phyloP scores from a whole-genome alignment of 2,329 filamentous ascomycete genomes.

The Talaromyces sp. region DNA sequence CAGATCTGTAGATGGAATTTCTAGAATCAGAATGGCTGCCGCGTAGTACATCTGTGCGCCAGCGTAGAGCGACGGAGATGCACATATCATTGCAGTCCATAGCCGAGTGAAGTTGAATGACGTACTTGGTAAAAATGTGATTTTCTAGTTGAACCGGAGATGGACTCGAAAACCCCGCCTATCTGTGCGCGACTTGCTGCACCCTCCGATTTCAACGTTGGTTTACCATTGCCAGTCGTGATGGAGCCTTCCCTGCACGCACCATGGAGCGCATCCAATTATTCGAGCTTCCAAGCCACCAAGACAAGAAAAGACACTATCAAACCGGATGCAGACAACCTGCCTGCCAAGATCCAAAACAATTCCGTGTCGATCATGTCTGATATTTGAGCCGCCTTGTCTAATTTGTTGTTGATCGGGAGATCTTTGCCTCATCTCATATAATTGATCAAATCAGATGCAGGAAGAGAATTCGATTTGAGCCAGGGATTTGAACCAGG shows the following conservation, averaged over 20 bases:
- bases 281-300: not conserved
- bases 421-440: not conserved
- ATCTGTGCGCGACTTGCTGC: not conserved
- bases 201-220: not conserved
- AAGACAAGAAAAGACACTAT: not conserved
- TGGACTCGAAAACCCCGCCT: not conserved
- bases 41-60: not conserved
- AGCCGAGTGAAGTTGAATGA: not conserved
- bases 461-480: not conserved
- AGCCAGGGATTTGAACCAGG: not conserved
- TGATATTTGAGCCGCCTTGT: conserved; percentile 2
- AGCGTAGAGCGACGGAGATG: not conserved
- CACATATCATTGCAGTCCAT: not conserved
- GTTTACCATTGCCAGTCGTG: not conserved
- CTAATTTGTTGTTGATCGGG: not conserved
- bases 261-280: not conserved
- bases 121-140: not conserved
- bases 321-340: not conserved
- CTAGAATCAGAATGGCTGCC: not conserved
- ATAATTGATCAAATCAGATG: not conserved
- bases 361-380: not conserved
- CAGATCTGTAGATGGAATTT: not conserved
- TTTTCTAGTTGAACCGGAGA: not conserved
- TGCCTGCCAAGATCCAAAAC: not conserved
- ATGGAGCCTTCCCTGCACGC: not conserved